Conservation (phyloP, 352 stramenopile genomes). For the Phytophthora capsici region DNA sequence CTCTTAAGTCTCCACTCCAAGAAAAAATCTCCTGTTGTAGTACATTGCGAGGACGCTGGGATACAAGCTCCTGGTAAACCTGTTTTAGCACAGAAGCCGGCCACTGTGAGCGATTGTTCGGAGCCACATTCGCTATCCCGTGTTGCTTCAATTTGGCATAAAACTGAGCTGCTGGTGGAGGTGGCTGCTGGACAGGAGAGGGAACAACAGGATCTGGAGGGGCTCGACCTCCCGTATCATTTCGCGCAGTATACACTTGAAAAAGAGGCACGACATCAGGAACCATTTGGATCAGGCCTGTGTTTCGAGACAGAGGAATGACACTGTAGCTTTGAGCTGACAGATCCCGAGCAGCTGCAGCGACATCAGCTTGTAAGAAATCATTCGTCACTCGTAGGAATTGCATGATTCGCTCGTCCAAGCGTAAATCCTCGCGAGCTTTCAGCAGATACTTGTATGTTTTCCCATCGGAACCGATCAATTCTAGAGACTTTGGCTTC, state of each 20-base stretch:
- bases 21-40: slow-evolving; percentile 68
- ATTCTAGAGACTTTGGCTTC: slow-evolving; percentile 84
- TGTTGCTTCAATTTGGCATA: slow-evolving; percentile 86
- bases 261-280: slow-evolving; percentile 83
- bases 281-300: slow-evolving; percentile 89
- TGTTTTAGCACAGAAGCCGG: slow-evolving; percentile 62
- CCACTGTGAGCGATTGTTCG: slow-evolving; percentile 73
- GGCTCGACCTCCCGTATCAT: slow-evolving; percentile 26
- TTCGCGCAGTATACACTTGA: slow-evolving; percentile 74
- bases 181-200: slow-evolving; percentile 28
- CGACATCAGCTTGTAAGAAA: slow-evolving; percentile 61
- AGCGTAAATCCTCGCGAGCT: slow-evolving; percentile 84
- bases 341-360: slow-evolving; percentile 51
- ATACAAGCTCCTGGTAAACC: slow-evolving; percentile 73
- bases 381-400: slow-evolving; percentile 79
- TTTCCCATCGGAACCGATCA: slow-evolving; percentile 78
- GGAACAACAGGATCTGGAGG: slow-evolving; percentile 26
- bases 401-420: slow-evolving; percentile 93
- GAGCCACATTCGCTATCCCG: slow-evolving; percentile 71
- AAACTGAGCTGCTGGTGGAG: slow-evolving; percentile 72
- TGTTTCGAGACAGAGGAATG: slow-evolving; percentile 78
- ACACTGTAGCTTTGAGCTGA: slow-evolving; percentile 76
- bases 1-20: slow-evolving; percentile 61
- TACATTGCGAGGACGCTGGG: slow-evolving; percentile 67
- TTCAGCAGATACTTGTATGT: slow-evolving; percentile 88